Base-by-base conservation (phyloP, 495 filamentous ascomycete species). In the Venustampulla echinocandica region DNA sequence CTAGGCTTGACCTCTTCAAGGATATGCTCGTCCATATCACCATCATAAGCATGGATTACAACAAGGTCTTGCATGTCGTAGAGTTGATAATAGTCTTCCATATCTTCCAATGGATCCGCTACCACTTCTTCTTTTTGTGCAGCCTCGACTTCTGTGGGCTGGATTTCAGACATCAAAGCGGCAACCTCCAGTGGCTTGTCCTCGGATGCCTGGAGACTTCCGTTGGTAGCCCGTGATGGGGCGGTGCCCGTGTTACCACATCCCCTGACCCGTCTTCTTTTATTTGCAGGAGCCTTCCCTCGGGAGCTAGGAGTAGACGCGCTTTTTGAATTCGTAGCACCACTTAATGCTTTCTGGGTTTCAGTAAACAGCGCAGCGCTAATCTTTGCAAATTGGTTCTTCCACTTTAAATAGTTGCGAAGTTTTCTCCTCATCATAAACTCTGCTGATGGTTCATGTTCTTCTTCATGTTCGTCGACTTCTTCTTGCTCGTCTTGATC, bases 1-100 rank as follows among this genome's bases (percentile, higher is more conserved):
- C 85, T 80, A 1, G 92, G 92, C 44, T 84, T 87, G 46, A 89
- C 70, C 65, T 98, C 92, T 60, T 97, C 93, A 1, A 98, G 74
- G 17, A 97, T 71, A 62, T 95, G 86, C 56, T 97, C 93, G 65
- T 97, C 93, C 73, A 89, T 85, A 60, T 98, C 92, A 9, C 89
- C 92, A 58, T 86, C 84, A 62, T 94, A 98, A 2, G 92, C 85
- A 63, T 97, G 92, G 33, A 96, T 71, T 38, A 95, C 77, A 17
- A 95, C 74, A 19, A 97, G 68, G 53, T 95, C 82, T 34, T 87
- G 77, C 82, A 90, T 92, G 36, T 96, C 88, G 59, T 89, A 95
- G 17, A 95, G 75, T 61, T 94, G 81, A 56, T 89, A 97, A 63
- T 82, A 95, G 58, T 94, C 83, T 61, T 88, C 85, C 75, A 93